phyloP scores from a whole-genome alignment of 2,329 filamentous ascomycete species.

The Pyricularia grisea region DNA sequence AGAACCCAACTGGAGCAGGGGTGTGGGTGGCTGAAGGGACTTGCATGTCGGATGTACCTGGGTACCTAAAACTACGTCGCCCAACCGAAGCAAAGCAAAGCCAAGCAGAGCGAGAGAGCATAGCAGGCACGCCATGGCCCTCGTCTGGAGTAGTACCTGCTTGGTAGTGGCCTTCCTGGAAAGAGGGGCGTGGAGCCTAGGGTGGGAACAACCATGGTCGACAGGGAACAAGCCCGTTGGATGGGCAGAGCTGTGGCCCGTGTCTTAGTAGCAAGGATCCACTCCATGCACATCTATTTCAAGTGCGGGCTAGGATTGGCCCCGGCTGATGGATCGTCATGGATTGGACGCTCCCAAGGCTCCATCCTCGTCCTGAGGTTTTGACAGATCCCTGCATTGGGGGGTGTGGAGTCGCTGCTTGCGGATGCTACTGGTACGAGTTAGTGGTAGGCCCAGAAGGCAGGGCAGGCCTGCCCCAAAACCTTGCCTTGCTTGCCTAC shows the following conservation, averaged over 20 bases:
- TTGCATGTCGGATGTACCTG: neutral
- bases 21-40: neutral
- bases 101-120: neutral
- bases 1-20: neutral
- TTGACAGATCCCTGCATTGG: neutral
- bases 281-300: constrained; percentile 5
- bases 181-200: neutral
- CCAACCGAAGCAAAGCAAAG: neutral
- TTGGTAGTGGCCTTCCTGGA: neutral
- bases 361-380: neutral
- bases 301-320: constrained; percentile 3
- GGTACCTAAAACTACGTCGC: neutral
- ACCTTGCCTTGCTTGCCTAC: neutral
- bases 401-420: neutral
- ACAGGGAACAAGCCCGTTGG: constrained; percentile 1
- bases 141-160: neutral
- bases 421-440: neutral
- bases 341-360: neutral
- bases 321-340: constrained; percentile 2
- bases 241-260: neutral
- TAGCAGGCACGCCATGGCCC: neutral
- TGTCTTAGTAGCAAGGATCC: constrained; percentile 3
- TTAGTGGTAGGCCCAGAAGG: neutral
- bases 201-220: neutral
- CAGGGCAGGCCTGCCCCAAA: neutral